Conservation (phyloP, 805 yeast genomes). For the Komagataella kurtzmanii region DNA sequence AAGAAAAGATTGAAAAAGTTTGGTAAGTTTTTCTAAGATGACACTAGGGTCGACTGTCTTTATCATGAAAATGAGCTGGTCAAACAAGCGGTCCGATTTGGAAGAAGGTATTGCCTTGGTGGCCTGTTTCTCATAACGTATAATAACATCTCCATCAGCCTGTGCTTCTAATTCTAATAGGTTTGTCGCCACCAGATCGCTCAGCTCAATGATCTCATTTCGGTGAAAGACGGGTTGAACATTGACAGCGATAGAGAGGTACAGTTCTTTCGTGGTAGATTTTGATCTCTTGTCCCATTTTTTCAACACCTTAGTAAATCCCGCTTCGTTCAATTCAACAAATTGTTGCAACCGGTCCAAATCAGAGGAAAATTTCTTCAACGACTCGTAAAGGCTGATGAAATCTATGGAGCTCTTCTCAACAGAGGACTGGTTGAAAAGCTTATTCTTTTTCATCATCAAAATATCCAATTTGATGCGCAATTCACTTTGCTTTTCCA, state of each 20-base stretch:
- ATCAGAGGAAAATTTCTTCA: constrained; percentile 82
- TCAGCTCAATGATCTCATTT: constrained; percentile 69
- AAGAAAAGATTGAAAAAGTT: constrained; percentile 17
- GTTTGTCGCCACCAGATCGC: constrained; percentile 59
- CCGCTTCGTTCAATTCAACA: constrained; percentile 89
- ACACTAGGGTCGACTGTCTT: constrained; percentile 11
- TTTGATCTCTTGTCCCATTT: constrained; percentile 98
- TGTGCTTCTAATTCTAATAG: constrained; percentile 65
- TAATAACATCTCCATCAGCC: constrained; percentile 26
- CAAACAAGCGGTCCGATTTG: constrained; percentile 57
- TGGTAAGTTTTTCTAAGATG: background rate
- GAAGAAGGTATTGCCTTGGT: background rate
- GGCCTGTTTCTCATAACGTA: constrained; percentile 12
- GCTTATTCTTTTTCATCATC: constrained; percentile 53
- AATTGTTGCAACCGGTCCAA: constrained; percentile 82
- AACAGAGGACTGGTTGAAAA: constrained; percentile 15
- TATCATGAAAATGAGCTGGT: constrained; percentile 37
- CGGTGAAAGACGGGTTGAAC: constrained; percentile 96
- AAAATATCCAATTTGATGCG: constrained; percentile 67
- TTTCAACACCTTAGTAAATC: constrained; percentile 88
- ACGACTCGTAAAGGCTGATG: constrained; percentile 74
- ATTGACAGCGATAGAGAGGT: constrained; percentile 82
- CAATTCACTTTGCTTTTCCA: constrained; percentile 84
- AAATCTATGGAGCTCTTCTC: constrained; percentile 63
- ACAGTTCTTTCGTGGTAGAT: constrained; percentile 86